A percentile compares a stretch with the other conserved stretches of the same genome.
These are phyloP conservation scores for Paramecium tetraurelia DNA, from an alignment of 73 alveolate genomes.

Conservation along the genomic window DNA sequence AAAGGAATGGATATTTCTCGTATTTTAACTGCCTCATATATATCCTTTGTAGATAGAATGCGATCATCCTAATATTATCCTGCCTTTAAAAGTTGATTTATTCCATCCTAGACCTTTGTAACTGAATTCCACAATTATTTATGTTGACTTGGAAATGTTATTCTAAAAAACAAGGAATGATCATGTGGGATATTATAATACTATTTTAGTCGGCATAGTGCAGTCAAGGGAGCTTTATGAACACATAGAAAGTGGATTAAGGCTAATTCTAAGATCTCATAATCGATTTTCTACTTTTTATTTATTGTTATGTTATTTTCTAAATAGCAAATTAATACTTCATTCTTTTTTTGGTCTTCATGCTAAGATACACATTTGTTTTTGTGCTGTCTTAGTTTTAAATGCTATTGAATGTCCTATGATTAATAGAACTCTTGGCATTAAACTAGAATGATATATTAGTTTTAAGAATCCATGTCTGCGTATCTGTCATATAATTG, in stretches of 20 bases:
- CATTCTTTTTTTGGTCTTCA: background rate
- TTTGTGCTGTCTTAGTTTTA: background rate
- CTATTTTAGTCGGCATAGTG: background rate
- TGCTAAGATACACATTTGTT: background rate
- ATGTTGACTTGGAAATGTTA: background rate
- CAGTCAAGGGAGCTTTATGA: background rate
- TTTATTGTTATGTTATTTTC: background rate
- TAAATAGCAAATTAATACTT: background rate
- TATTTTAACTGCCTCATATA: background rate
- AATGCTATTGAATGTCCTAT: background rate
- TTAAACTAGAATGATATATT: background rate
- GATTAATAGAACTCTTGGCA: background rate
- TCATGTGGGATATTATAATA: background rate
- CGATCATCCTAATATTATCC: background rate
- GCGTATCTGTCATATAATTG: background rate
- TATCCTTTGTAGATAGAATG: background rate
- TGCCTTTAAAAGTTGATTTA: background rate
- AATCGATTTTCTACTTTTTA: background rate
- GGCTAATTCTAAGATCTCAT: background rate
- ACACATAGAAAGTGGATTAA: background rate
- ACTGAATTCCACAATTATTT: background rate
- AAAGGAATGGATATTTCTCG: background rate
- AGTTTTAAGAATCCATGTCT: background rate
- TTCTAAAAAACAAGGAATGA: background rate
- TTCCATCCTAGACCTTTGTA: background rate